Conservation (phyloP, 116 monocot genomes). For the Papilionanthe hybrid region DNA sequence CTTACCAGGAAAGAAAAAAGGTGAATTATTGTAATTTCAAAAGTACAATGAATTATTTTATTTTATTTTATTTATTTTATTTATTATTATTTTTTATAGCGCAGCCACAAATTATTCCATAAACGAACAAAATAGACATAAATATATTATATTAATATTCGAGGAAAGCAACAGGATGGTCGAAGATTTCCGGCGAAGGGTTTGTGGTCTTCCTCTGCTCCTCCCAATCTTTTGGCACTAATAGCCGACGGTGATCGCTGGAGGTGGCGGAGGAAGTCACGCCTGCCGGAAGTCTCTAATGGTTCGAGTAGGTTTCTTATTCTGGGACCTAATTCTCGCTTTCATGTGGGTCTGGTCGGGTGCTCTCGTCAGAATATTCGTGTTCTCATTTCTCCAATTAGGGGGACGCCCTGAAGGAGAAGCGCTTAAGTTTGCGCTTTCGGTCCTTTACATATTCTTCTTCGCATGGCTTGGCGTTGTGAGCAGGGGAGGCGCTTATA, state of each 20-base stretch:
- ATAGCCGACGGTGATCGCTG: not conserved
- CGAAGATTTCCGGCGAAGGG: too few species aligned
- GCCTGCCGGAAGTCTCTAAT: not conserved
- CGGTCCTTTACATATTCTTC: slow-evolving; percentile 67
- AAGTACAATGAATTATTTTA: too few species aligned
- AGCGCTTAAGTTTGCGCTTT: slow-evolving; percentile 34
- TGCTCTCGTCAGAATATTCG: slow-evolving; percentile 50
- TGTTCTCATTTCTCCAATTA: slow-evolving; percentile 27
- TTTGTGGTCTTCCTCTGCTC: too few species aligned
- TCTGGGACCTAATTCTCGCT: slow-evolving; percentile 46
- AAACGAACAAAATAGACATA: too few species aligned
- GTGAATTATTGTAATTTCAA: too few species aligned
- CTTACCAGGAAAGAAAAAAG: too few species aligned
- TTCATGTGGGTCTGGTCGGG: slow-evolving; percentile 81
- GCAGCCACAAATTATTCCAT: too few species aligned
- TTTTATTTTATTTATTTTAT: too few species aligned
- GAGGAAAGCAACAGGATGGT: too few species aligned
- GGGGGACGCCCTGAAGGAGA: slow-evolving; percentile 32
- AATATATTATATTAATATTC: too few species aligned
- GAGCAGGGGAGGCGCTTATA: slow-evolving; percentile 63
- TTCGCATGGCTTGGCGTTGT: slow-evolving; percentile 56
- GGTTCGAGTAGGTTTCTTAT: slow-evolving; percentile 14
- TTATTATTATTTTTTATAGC: too few species aligned
- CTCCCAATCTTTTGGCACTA: too few species aligned
- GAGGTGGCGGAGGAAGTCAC: not conserved